phyloP scores from a whole-genome alignment of 257 asterid genomes.

The Solanum sejunctum region DNA sequence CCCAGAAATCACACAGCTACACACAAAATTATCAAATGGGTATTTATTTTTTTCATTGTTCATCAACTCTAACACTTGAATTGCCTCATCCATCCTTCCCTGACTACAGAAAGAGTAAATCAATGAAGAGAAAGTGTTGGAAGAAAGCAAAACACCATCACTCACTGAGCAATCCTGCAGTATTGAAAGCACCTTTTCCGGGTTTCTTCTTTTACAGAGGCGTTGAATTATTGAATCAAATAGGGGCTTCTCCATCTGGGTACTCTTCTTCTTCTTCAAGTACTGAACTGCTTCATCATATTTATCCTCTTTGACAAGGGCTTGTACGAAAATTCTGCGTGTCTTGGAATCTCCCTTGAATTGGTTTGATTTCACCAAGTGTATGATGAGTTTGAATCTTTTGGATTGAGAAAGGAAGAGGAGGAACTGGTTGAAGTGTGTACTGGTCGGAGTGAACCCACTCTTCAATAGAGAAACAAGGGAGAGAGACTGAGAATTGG shows the following conservation, averaged over 20 bases:
- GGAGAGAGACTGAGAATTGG: slow-evolving; percentile 10
- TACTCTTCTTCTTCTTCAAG: slow-evolving; percentile 11
- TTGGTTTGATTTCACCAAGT: slow-evolving; percentile 29
- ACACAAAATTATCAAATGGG: slow-evolving; percentile 57
- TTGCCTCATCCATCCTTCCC: slow-evolving; percentile 50
- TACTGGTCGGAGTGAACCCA: slow-evolving; percentile 50
- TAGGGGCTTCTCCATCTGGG: slow-evolving; percentile 8
- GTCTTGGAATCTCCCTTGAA: slow-evolving; percentile 29
- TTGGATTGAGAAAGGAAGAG: slow-evolving; percentile 26
- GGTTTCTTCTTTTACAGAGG: slow-evolving; percentile 31
- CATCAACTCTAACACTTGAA: slow-evolving; percentile 54
- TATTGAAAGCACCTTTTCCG: slow-evolving; percentile 41
- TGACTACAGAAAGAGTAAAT: slow-evolving; percentile 36
- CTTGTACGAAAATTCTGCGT: slow-evolving; percentile 22
- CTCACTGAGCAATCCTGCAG: slow-evolving; percentile 25
- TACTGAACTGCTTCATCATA: slow-evolving; percentile 44
- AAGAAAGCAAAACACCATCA: slow-evolving; percentile 38
- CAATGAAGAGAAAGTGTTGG: slow-evolving; percentile 43
- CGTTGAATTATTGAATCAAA: slow-evolving; percentile 51
- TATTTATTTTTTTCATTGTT: slow-evolving; percentile 31
- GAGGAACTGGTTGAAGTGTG: slow-evolving; percentile 46
- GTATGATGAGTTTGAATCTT: slow-evolving; percentile 34
- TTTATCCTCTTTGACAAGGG: slow-evolving; percentile 34
- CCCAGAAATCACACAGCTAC: slow-evolving; percentile 71
- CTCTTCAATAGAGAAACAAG: slow-evolving; percentile 41